Base-by-base conservation (phyloP, 2,329 filamentous ascomycete species). In the Alternaria sp. region DNA sequence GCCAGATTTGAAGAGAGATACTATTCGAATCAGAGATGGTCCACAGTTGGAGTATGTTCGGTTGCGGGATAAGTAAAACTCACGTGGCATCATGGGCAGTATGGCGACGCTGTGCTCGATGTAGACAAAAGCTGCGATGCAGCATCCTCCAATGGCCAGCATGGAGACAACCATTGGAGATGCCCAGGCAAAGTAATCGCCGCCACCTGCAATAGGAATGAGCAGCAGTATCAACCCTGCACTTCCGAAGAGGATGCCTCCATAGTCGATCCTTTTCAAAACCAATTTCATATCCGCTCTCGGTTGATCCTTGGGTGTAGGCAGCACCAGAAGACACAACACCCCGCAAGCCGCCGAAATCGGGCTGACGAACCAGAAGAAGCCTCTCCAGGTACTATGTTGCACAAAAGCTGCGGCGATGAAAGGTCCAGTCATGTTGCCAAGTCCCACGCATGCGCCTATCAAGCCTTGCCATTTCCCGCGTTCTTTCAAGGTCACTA, bases 171-270 rank as follows among this genome's bases (percentile, higher is more conserved):
- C 84, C 82, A 88, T 83, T 0, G 87, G 80, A 10, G 85, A 87
- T 26, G 81, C 71, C 86, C 86, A 88, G 4, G 81, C 74, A 65
- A 88, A 89, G 62, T 87, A 87, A 0, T 84, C 82, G 2, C 86
- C 87, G 60, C 86, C 87, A 15, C 87, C 87, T 3, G 88, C 89
- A 12, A 91, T 84, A 0, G 89, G 89, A 47, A 91, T 88, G 18
- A 91, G 80, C 2, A 91, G 68, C 12, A 90, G 81, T 10, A 90
- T 84, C 26, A 89, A 84, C 0, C 84, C 87, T 7, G 84, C 78
- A 0, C 86, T 87, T 5, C 84, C 86, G 3, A 84, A 82, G 11
- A 89, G 60, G 1, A 88, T 80, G 2, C 89, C 89, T 23, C 80
- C 84, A 66, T 85, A 88, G 73, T 91, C 89, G 58, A 90, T 87